Conservation (phyloP, 2,329 filamentous ascomycete species). For the Alternaria viburni region DNA sequence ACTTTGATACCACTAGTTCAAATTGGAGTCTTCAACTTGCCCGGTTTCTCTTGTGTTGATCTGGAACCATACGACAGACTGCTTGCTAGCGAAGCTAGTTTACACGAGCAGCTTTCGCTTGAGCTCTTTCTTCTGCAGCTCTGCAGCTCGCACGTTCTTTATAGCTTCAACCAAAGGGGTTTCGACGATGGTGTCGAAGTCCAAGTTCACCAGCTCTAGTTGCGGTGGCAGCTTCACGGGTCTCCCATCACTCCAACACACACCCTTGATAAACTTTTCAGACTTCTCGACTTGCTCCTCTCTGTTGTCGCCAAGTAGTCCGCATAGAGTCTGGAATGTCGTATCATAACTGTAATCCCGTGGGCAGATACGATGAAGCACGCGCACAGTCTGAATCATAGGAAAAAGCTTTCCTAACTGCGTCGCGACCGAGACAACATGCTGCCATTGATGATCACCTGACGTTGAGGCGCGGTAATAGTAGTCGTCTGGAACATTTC, state of each 20-base stretch:
- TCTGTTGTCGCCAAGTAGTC: neutral
- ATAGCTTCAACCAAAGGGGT: neutral
- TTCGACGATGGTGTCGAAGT: neutral
- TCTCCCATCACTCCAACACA: neutral
- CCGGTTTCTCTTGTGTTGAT: neutral
- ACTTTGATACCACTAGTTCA: neutral
- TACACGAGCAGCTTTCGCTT: accelerated
- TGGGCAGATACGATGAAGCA: neutral
- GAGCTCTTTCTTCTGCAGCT: neutral
- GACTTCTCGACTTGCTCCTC: neutral
- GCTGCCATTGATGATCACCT: neutral
- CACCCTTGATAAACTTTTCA: neutral
- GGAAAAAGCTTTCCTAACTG: neutral
- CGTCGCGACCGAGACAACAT: neutral
- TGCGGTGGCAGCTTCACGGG: neutral
- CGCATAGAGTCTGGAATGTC: neutral
- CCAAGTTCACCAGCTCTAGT: neutral
- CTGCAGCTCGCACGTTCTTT: neutral
- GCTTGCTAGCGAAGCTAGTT: neutral
- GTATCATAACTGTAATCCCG: neutral
- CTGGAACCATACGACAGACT: neutral
- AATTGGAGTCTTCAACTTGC: neutral
- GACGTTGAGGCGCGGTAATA: neutral
- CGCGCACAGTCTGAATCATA: neutral
- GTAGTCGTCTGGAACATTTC: too few species aligned